Base-by-base conservation (phyloP, 495 filamentous ascomycete species). In the Aspergillus asperescens region DNA sequence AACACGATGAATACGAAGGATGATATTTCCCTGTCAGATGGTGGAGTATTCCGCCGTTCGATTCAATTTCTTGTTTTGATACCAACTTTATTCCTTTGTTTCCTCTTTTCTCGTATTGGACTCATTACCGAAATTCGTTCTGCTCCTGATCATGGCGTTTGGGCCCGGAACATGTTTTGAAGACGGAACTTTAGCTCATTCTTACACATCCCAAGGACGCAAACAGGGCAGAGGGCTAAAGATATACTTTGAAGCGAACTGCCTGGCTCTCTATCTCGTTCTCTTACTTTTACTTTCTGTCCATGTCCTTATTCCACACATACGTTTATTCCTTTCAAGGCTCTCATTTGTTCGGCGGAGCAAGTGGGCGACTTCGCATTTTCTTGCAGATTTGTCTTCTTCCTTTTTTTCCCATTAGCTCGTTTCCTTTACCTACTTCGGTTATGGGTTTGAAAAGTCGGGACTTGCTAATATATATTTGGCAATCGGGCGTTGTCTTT, bases 51-150 rank as follows among this genome's bases (percentile, higher is more conserved):
- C 49, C 42, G 16, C 45, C 46, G 25, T 57, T 57, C 49, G n/a
- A 37, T 59, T 55, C 52, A 29, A 41, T 10, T 39, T 34, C 23
- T 40, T 49, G 50, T 57, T 35, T 57, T 49, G 51, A 58, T 59
- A 59, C 56, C 42, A 55, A 42, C 23, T 50, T 50, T 20, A 25
- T 32, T 48, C 35, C 37, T 39, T 34, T 40, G 10, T 29, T 9
- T 22, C 27, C 15, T 35, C 31, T 32, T 25, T 40, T 49, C 9
- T 39, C 16, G n/a, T 31, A 29, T 40, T 54, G 42, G 6, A n/a
- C 34, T 50, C 23, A 18, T 48, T 52, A 40, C 25, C n/a, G n/a
- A 7, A 35, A 15, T 35, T 35, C 32, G n/a, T 20, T 34, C 20
- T 47, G 46, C 35, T 50, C 28, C 38, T 24, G 19, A 43, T n/a